A percentile compares a stretch with the other conserved stretches of the same genome.
Conservation (phyloP, 164 flowering plant species). For the Litsea cubeba region DNA sequence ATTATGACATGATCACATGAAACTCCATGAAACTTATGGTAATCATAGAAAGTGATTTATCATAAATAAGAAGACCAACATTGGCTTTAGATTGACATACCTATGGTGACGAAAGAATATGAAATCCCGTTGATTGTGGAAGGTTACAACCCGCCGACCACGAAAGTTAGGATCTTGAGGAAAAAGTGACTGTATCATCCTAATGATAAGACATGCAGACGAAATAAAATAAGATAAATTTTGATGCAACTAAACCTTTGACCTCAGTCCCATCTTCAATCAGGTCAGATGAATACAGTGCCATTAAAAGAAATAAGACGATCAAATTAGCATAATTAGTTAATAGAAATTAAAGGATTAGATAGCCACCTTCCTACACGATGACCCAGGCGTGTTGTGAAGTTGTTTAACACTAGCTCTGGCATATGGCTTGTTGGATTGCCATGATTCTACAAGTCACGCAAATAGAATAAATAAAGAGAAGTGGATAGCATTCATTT, state of each 20-base stretch:
- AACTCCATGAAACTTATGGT: neutral
- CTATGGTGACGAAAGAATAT: constrained; percentile 95
- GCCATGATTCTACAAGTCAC: constrained; percentile 73
- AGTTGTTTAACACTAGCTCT: constrained; percentile 74
- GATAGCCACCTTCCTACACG: constrained; percentile 72
- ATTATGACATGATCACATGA: neutral
- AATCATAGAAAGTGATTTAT: neutral
- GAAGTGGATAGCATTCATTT: neutral
- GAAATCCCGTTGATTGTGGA: constrained; percentile 92
- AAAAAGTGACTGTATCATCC: constrained; percentile 80
- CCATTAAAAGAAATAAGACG: neutral
- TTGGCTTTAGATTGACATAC: constrained; percentile 27
- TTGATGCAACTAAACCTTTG: neutral
- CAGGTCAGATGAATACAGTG: neutral
- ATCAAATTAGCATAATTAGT: neutral
- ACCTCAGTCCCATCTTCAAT: neutral
- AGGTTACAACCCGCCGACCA: constrained; percentile 89
- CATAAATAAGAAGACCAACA: neutral
- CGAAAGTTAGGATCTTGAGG: constrained; percentile 83
- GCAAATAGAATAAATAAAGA: constrained; percentile 1
- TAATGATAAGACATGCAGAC: constrained; percentile 19
- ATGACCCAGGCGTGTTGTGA: constrained; percentile 87
- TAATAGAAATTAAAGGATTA: constrained; percentile 3
- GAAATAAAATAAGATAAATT: constrained; percentile 8
- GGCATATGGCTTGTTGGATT: constrained; percentile 87